Base-by-base conservation (phyloP, 768 basidiomycete genomes). In the Suillus placidus region DNA sequence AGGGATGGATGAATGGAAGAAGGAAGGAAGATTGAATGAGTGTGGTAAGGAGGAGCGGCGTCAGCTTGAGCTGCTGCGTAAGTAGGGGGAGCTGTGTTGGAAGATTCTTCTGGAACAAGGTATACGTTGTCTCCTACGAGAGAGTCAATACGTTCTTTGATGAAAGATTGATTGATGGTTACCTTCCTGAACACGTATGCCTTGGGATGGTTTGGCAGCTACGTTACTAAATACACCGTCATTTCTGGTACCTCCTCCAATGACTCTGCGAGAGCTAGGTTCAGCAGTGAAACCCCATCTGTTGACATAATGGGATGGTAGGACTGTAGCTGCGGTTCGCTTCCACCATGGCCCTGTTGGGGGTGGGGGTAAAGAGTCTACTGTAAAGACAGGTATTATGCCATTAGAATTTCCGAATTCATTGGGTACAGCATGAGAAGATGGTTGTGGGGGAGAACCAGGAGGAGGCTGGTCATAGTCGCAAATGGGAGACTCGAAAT, bases 41-140 rank as follows among this genome's bases (percentile, higher is more conserved):
- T 97, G 88, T 95, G 98, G 78, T 99, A 99, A 1, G 95, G 93
- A 5, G 97, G 97, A 8, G 95, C 95, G n/a, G 94, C 88, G 77
- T 99, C 97, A 18, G 92, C 89, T 74, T 96, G 90, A 12, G 97
- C 97, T 37, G 88, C 84, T 16, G 93, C 90, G 76, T 99, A 99
- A 9, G 96, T 92, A 1, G 97, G 97, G 6, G 96, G 95, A 0
- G 90, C 88, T 65, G 96, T 91, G 64, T 90, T 87, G 70, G 91
- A 86, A 8, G 87, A 78, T 60, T 94, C 91, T 76, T 98, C 95
- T 8, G 95, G 94, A 45, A 91, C 90, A 68, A 89, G 78, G 74
- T 83, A 88, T n/a, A 84, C 87, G 71, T 86, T 85, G 66, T 92
- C 90, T 38, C 89, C 92, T 92, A 67, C 1, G 10, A 65, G 9